A percentile compares a stretch with the other conserved stretches of the same genome.
Evolutionary conservation across 176 grass and related monocot species (phyloP).

Genomic region (Thalia dealbata): DNA sequence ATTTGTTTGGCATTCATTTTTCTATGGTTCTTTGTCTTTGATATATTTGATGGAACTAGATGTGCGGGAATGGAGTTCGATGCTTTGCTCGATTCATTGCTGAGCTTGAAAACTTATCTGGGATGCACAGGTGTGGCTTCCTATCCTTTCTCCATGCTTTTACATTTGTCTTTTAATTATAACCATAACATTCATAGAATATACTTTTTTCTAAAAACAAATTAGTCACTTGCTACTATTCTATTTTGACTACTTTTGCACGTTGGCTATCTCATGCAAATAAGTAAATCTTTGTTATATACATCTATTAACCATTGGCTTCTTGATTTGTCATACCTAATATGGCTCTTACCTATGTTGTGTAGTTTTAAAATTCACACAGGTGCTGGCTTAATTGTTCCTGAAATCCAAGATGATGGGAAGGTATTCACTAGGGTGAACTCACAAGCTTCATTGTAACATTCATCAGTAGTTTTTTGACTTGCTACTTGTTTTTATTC

Average conservation of each 20-base stretch:
- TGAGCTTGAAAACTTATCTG: slow-evolving; percentile 77
- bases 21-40: background rate
- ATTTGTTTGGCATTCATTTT: background rate
- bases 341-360: background rate
- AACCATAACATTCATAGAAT: background rate
- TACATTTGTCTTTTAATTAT: background rate
- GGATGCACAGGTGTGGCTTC: slow-evolving; percentile 40
- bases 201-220: background rate
- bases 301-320: background rate
- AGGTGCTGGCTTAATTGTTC: slow-evolving; percentile 86
- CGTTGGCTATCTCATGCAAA: background rate
- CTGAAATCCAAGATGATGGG: slow-evolving; percentile 82
- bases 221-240: background rate
- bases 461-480: slow-evolving; percentile 3
- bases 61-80: slow-evolving; percentile 93
- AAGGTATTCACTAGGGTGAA: slow-evolving; percentile 44
- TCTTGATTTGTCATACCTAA: slow-evolving; percentile 16
- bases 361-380: slow-evolving; percentile 93
- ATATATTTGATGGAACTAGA: slow-evolving; percentile 33
- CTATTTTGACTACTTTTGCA: background rate
- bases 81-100: slow-evolving; percentile 86
- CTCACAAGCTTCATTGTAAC: background rate
- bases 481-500: background rate
- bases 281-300: background rate
- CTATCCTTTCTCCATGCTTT: background rate